Conservation (phyloP, 2,329 filamentous ascomycete species). For the Neonectria punicea region DNA sequence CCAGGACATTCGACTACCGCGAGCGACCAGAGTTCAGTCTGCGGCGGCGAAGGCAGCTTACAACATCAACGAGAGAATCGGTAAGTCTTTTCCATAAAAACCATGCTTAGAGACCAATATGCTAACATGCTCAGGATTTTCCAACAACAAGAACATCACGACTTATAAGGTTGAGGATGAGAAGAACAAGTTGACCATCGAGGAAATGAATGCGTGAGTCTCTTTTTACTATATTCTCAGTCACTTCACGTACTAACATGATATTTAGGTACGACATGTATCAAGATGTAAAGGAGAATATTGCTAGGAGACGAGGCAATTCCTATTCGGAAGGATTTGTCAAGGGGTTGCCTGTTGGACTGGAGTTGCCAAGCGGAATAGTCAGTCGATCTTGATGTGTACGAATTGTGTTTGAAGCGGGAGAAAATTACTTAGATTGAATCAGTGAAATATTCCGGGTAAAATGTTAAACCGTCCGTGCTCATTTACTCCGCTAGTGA, state of each 20-base stretch:
- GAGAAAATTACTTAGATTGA: neutral
- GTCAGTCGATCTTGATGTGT: constrained; percentile 8
- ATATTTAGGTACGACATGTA: constrained; percentile 66
- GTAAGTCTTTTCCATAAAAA: constrained; percentile 40
- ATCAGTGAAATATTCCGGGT: neutral
- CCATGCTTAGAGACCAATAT: rapidly evolving
- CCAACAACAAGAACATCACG: constrained; percentile 64
- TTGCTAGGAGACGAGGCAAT: constrained; percentile 44
- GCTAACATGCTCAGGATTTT: constrained; percentile 61
- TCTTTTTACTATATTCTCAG: rapidly evolving
- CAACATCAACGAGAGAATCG: constrained; percentile 73
- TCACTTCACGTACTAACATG: neutral
- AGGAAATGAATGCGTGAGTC: constrained; percentile 74
- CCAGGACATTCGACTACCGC: constrained; percentile 62
- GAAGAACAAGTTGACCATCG: constrained; percentile 71
- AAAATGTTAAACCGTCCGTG: neutral
- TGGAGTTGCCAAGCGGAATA: constrained; percentile 21
- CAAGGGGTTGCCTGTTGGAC: constrained; percentile 18
- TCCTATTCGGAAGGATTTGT: constrained; percentile 11
- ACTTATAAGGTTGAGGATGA: constrained; percentile 72
- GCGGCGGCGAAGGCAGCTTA: constrained; percentile 67
- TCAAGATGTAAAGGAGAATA: constrained; percentile 62
- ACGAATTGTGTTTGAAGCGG: constrained; percentile 8
- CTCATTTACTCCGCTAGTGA: neutral
- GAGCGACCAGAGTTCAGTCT: constrained; percentile 65